Evolutionary conservation across 192 early-diverging fungal genomes (phyloP).

Genomic region (Powellomyces hirtus): DNA sequence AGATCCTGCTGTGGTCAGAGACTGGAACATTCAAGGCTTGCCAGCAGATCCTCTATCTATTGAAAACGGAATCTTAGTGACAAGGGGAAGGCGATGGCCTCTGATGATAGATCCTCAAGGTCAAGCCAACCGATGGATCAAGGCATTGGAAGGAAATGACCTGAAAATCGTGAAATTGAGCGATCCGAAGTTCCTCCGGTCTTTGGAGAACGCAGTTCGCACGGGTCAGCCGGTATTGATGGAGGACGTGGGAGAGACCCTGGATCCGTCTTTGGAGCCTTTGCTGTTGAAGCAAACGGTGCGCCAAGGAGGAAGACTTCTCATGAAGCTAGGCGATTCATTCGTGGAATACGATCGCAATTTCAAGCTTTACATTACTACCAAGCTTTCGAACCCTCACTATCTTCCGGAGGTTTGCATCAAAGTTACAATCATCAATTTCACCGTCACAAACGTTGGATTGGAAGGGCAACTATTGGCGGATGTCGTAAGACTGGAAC

Average conservation of each 20-base stretch:
- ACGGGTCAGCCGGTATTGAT: conserved; percentile 57
- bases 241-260: conserved; percentile 62
- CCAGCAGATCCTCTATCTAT: conserved; percentile 56
- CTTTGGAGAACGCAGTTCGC: conserved; percentile 61
- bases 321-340: conserved; percentile 64
- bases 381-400: conserved; percentile 62
- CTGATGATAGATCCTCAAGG: conserved; percentile 63
- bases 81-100: conserved; percentile 56
- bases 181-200: conserved; percentile 59
- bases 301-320: conserved; percentile 55
- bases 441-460: conserved; percentile 60
- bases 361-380: conserved; percentile 64
- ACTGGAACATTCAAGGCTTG: conserved; percentile 64
- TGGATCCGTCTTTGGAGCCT: conserved; percentile 63
- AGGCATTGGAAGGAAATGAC: conserved; percentile 52
- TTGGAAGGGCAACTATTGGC: conserved; percentile 60
- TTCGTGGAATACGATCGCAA: conserved; percentile 65
- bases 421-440: conserved; percentile 67
- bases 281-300: conserved; percentile 61
- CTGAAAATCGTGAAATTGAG: conserved; percentile 53
- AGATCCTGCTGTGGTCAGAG: conserved; percentile 55
- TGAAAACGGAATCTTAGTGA: conserved; percentile 63
- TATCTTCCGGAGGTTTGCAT: conserved; percentile 65
- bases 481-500: conserved; percentile 59
- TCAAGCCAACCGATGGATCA: conserved; percentile 63